A percentile compares a stretch with the other conserved stretches of the same genome.
These are phyloP conservation scores for Solanum etuberosum DNA, from an alignment of 257 asterid species.

Conservation along the genomic window DNA sequence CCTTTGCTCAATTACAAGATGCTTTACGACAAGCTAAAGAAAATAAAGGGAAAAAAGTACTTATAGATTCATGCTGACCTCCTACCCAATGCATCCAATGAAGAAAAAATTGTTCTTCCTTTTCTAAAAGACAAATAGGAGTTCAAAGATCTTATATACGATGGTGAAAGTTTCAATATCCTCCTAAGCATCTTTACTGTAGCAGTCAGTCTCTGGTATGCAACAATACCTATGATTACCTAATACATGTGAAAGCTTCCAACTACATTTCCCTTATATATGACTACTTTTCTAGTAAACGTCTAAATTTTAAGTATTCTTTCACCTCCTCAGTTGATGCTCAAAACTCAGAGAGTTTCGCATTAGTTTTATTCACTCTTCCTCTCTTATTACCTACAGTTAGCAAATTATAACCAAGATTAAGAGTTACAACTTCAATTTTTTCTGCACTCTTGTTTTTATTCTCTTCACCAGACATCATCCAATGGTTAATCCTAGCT, in stretches of 20 bases:
- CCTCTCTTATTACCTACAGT: background rate
- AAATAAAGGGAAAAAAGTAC: background rate
- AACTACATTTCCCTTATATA: background rate
- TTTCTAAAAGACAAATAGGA: background rate
- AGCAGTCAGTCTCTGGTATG: background rate
- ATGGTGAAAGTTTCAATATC: background rate
- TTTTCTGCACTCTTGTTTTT: background rate
- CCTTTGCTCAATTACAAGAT: background rate
- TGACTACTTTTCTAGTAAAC: background rate
- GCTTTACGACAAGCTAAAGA: background rate
- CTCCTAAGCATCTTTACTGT: background rate
- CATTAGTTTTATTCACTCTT: background rate
- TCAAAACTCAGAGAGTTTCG: background rate
- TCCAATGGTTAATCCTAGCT: background rate
- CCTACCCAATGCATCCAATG: background rate
- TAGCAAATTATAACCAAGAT: background rate
- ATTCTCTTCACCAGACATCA: background rate
- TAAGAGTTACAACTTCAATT: background rate
- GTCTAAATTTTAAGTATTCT: background rate
- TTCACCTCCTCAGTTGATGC: background rate
- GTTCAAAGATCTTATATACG: background rate
- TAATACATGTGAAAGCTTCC: background rate
- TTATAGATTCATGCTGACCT: background rate
- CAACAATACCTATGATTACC: background rate
- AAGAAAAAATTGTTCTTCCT: background rate